Evolutionary conservation across 1,139 yeast genomes (phyloP), one percentile per base, ranked within the genome.

Genomic region (Kodamaea arcana): DNA sequence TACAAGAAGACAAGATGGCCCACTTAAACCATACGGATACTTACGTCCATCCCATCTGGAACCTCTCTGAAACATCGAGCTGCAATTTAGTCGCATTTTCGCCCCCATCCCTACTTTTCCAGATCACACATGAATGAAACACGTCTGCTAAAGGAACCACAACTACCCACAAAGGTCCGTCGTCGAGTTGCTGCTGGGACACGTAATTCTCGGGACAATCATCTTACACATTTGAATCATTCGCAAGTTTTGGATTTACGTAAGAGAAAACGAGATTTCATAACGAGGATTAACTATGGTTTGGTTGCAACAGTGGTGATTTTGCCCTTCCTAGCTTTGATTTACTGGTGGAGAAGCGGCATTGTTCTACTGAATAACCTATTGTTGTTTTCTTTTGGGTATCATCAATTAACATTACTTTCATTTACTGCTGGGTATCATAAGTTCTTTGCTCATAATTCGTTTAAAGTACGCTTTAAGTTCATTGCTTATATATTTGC

Each of bases 361-460:
- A 13, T 60, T 10, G 32, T 60, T 5, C 57, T 58, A 6, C 29
- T 29, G 9, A 62, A 63, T 30, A 25, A 44, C 3, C 47, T 43
- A 28, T 63, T 72, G 25, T 30, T 60, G 18, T 62, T 72, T 34
- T 46, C 65, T 5, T 28, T 63, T 2, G 41, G 55, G 18, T 70
- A 71, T 46, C 72, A 70, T 48, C 41, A 58, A 24, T 32, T 69
- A 12, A 65, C 79, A 3, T 48, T 67, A 21, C 47, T 73, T 6
- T 60, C 74, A 5, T 59, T 75, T 33, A 69, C 72, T 29, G 60
- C 72, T 3, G 81, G 86, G 2, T 82, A 82, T 51, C 88, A 82
- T 56, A 64, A 84, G 42, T 75, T 77, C 44, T 80, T 73, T 63
- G 71, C 84, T 2, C 90, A 82, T 48, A 70, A 73, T 38, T 59